Percentiles rank a stretch among this genome's conserved stretches.
Conservation (phyloP, 2,329 filamentous ascomycete genomes). For the Cadophora sp. region DNA sequence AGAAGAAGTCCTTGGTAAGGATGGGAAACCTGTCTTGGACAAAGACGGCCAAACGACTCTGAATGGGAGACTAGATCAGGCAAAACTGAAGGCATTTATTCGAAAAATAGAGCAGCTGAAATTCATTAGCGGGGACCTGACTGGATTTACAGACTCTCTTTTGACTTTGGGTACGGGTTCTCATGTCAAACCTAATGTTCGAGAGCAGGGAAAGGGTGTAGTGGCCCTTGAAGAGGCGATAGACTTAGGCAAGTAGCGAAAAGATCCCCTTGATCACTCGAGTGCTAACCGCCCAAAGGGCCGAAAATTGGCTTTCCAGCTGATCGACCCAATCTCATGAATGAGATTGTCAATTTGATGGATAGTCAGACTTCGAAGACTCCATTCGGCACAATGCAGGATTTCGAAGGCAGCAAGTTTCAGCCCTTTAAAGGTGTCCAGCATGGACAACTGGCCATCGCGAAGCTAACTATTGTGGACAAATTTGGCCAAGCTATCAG, state of each 20-base stretch:
- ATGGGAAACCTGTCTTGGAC: conserved; percentile 6
- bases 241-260: conserved; percentile 33
- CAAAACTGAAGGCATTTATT: conserved; percentile 2
- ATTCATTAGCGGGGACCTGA: conserved; percentile 39
- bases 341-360: conserved; percentile 27
- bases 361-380: conserved; percentile 45
- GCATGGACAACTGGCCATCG: conserved; percentile 55
- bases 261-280: background rate
- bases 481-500: conserved; percentile 52
- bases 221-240: conserved; percentile 27
- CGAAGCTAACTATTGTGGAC: conserved; percentile 55
- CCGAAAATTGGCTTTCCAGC: conserved; percentile 9
- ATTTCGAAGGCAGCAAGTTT: conserved; percentile 34
- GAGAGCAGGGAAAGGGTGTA: conserved; percentile 25
- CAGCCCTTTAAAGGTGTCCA: conserved; percentile 53
- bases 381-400: conserved; percentile 45
- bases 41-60: background rate
- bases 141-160: conserved; percentile 45
- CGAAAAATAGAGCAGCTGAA: conserved; percentile 8
- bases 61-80: conserved; percentile 7
- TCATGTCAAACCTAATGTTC: conserved; percentile 49
- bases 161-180: conserved; percentile 46
- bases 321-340: conserved; percentile 2
- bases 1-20: background rate
- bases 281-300: background rate